phyloP scores from a whole-genome alignment of 345 rosid species.

The Erucastrum elatum region DNA sequence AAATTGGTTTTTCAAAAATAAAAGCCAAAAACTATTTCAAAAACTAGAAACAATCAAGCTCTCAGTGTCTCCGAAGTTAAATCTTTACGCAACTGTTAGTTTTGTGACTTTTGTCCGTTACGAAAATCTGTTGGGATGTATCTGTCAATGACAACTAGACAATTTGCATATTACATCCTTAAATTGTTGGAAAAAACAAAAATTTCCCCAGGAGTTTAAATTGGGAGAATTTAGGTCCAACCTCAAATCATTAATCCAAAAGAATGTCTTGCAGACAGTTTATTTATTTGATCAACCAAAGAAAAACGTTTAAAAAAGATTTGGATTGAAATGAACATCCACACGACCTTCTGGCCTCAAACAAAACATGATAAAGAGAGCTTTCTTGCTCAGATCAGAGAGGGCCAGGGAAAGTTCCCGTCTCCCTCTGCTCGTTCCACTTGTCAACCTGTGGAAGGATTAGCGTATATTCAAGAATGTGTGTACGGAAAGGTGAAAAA shows the following conservation, averaged over 20 bases:
- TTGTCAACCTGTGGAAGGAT: slow-evolving; percentile 49
- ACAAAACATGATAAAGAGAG: not conserved
- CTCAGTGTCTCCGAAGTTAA: no score
- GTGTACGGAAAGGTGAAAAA: not conserved
- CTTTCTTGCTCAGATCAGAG: slow-evolving; percentile 40
- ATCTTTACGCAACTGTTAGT: no score
- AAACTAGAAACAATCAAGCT: no score
- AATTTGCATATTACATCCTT: slow-evolving; percentile 15
- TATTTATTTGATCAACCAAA: slow-evolving; percentile 16
- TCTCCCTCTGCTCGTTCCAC: no score
- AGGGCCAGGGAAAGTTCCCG: slow-evolving; percentile 88
- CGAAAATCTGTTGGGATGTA: slow-evolving; percentile 29
- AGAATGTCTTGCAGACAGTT: slow-evolving; percentile 17
- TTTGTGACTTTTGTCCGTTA: no score
- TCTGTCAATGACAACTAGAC: slow-evolving; percentile 14
- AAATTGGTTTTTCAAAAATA: no score
- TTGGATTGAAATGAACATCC: not conserved
- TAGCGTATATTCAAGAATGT: not conserved
- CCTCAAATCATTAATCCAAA: not conserved
- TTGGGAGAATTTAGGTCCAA: not conserved
- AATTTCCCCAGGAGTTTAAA: not conserved
- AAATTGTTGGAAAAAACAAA: not conserved
- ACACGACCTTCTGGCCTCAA: slow-evolving; percentile 18
- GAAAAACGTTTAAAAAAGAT: not conserved
- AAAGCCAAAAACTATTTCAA: no score